Conservation (phyloP, 2,329 filamentous ascomycete species). For the Cucurbitaria berberidis region DNA sequence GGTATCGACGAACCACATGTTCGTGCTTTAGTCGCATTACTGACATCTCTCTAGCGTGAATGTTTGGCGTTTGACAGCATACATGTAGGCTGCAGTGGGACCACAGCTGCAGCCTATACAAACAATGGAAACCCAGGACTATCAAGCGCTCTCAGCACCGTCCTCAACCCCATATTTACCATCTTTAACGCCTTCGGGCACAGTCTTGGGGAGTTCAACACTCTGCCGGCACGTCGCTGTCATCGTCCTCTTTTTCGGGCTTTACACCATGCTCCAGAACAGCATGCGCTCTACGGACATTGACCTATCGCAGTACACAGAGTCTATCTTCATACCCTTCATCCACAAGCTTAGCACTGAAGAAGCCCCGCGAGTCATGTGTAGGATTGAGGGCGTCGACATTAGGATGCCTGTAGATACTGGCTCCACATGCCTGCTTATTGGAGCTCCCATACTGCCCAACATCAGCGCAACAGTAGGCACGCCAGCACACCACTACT, state of each 20-base stretch:
- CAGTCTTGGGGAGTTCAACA: conserved; percentile 26
- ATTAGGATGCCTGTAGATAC: conserved; percentile 45
- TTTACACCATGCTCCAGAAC: conserved; percentile 12
- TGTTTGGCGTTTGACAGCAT: conserved; percentile 13
- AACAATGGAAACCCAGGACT: conserved; percentile 27
- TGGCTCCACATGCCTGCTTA: conserved; percentile 42
- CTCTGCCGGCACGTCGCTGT: conserved; percentile 18
- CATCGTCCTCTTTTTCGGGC: conserved; percentile 7
- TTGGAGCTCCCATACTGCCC: conserved; percentile 42
- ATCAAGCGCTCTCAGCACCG: conserved; percentile 17
- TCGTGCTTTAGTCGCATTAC: conserved; percentile 1
- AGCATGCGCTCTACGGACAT: conserved; percentile 16
- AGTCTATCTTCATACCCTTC: conserved; percentile 44
- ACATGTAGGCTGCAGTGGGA: conserved; percentile 10
- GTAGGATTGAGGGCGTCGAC: conserved; percentile 33
- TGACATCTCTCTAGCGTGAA: conserved; percentile 16
- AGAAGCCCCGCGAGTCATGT: conserved; percentile 33
- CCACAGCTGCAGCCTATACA: conserved; percentile 14
- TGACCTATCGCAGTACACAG: conserved; percentile 22
- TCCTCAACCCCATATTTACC: conserved; percentile 1
- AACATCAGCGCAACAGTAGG: conserved; percentile 29
- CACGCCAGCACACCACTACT: conserved; percentile 40
- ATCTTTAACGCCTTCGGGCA: conserved; percentile 22
- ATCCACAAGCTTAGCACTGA: conserved; percentile 34
- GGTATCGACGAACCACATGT: not conserved